These are phyloP conservation scores for Pseudopithomyces chartarum DNA, from an alignment of 2,329 filamentous ascomycete species.

Conservation along the genomic window DNA sequence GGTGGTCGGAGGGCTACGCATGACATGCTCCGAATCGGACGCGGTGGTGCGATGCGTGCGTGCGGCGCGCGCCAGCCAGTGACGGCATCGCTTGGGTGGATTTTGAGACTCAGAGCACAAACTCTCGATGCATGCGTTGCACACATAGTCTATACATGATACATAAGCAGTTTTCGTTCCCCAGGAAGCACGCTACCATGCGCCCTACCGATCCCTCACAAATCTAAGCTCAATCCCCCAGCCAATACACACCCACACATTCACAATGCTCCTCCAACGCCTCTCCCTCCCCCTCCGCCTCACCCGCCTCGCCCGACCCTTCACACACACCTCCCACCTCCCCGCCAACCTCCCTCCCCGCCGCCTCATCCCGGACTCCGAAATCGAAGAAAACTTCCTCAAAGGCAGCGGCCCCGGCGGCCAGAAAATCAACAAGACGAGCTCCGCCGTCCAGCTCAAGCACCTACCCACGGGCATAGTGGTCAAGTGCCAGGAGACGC, in stretches of 20 bases:
- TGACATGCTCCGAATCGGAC: too few species aligned
- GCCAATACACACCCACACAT: too few species aligned
- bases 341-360: conserved; percentile 65
- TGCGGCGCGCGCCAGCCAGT: neutral
- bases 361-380: conserved; percentile 73
- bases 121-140: too few species aligned
- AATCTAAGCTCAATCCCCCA: too few species aligned
- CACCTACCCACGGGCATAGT: conserved; percentile 91
- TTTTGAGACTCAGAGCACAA: neutral
- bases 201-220: too few species aligned
- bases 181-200: too few species aligned
- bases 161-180: too few species aligned
- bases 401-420: conserved; percentile 92
- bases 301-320: conserved; percentile 16
- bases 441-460: conserved; percentile 89
- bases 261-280: conserved; percentile 8
- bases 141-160: too few species aligned
- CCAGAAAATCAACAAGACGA: conserved; percentile 99
- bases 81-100: too few species aligned
- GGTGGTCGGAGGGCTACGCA: neutral
- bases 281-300: conserved; percentile 6
- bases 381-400: conserved; percentile 83
- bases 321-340: conserved; percentile 18
- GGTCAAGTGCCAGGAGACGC: conserved; percentile 90
- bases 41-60: too few species aligned